phyloP scores from a whole-genome alignment of 176 grass and related monocot species.

The Cenchrus fungigraminus region DNA sequence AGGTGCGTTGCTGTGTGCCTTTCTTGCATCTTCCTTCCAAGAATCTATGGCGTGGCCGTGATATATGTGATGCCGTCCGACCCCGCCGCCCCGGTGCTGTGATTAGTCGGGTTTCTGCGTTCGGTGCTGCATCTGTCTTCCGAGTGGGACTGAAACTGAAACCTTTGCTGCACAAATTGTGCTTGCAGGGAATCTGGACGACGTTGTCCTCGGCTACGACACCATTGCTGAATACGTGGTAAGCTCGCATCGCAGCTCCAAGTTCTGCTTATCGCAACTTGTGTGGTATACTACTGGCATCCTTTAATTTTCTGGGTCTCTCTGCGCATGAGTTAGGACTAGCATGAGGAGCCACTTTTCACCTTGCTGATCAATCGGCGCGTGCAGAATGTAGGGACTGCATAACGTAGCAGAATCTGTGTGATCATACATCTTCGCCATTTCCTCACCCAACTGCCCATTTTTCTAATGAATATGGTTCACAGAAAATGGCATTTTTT shows the following conservation, averaged over 20 bases:
- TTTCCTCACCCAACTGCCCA: neutral
- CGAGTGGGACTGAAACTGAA: neutral
- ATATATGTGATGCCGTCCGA: too few species aligned
- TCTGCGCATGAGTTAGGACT: neutral
- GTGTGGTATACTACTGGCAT: too few species aligned
- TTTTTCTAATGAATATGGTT: neutral
- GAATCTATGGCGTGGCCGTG: neutral
- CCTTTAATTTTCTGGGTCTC: too few species aligned
- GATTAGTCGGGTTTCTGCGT: neutral
- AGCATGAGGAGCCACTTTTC: too few species aligned
- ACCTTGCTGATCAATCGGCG: neutral
- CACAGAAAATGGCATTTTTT: too few species aligned
- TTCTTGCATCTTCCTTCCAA: neutral
- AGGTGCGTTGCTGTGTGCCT: slow-evolving; percentile 38
- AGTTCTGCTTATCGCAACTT: neutral
- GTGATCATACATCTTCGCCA: neutral
- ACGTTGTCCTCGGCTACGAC: slow-evolving; percentile 87
- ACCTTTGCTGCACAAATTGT: neutral
- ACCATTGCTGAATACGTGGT: slow-evolving; percentile 81
- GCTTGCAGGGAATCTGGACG: slow-evolving; percentile 62
- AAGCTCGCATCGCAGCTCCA: slow-evolving; percentile 30
- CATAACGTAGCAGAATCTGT: neutral
- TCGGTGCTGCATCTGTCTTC: neutral
- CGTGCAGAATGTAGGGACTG: neutral
- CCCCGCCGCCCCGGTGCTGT: neutral